phyloP scores from a whole-genome alignment of 805 yeast genomes.

The Starmerella floricola region DNA sequence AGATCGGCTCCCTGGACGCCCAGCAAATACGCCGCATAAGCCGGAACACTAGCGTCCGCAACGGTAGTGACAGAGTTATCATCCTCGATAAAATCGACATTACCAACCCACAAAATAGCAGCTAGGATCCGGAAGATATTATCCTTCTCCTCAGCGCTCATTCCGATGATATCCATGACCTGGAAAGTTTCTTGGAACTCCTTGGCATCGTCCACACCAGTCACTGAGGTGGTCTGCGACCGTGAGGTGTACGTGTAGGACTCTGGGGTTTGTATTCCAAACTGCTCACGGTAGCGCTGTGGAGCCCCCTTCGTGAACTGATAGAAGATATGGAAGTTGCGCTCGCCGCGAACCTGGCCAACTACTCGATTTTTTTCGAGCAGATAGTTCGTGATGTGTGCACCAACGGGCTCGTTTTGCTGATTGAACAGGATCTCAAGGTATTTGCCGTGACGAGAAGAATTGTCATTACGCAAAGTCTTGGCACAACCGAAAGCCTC shows the following conservation, averaged over 20 bases:
- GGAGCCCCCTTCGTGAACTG: conserved; percentile 89
- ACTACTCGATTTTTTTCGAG: conserved; percentile 94
- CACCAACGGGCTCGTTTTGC: conserved; percentile 80
- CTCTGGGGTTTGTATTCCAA: conserved; percentile 90
- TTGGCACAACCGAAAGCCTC: conserved; percentile 93
- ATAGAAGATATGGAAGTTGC: conserved; percentile 94
- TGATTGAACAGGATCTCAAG: conserved; percentile 78
- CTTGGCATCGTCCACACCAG: conserved; percentile 67
- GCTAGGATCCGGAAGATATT: conserved; percentile 76
- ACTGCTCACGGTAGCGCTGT: conserved; percentile 66
- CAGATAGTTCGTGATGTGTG: conserved; percentile 87
- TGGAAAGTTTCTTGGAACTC: conserved; percentile 71
- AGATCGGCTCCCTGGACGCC: conserved; percentile 63
- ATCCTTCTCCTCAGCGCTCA: conserved; percentile 74
- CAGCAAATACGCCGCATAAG: conserved; percentile 81
- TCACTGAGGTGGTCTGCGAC: conserved; percentile 74
- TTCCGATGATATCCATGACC: conserved; percentile 84
- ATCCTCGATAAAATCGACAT: conserved; percentile 62
- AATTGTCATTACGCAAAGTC: conserved; percentile 76
- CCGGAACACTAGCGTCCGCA: conserved; percentile 80
- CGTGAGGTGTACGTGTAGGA: conserved; percentile 79
- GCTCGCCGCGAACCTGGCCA: conserved; percentile 80
- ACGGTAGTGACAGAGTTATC: conserved; percentile 76
- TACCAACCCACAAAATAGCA: conserved; percentile 88
- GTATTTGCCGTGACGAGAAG: conserved; percentile 88